Base-by-base conservation (phyloP, 768 basidiomycete genomes). In the Amanita muscaria region DNA sequence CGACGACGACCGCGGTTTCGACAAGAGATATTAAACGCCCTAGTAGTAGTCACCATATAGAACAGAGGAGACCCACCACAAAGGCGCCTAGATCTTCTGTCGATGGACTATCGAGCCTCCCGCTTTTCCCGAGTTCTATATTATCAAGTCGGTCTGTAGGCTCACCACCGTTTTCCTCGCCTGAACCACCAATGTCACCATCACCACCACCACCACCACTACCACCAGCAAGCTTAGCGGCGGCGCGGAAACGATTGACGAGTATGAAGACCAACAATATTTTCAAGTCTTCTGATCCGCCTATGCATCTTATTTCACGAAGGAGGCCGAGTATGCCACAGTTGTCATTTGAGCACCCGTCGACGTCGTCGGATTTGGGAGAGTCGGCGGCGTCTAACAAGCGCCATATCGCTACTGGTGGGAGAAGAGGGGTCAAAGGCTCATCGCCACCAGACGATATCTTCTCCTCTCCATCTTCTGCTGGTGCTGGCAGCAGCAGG, bases 271-370 rank as follows among this genome's bases (percentile, higher is more conserved):
- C n/a, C 33, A 34, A 34, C 58, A 14, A 51, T 57, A 50, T 56
- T 56, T 36, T 42, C 48, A 7, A 37, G 19, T 23, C 22, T 39
- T 21, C 37, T 11, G 37, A 39, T 18, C 12, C 37, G 22, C 6
- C 19, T n/a, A 39, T n/a, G 5, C 16, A 22, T 7, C 47, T 51
- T 18, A 48, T 44, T 11, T 39, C 48, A 18, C 42, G 51, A 6
- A 54, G 53, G 27, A 35, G 52, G 16, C 56, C 52, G 4, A 57
- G 56, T 15, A 54, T 58, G 57, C 54, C 59, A 3, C 50, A 38
- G 29, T 21, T 57, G 23, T 33, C 49, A 4, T 37, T 53, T 6
- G 47, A 54, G 9, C 33, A 34, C 7, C 5, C 7, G 7, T 29
- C 27, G 27, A 29, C 12, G 27, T 29, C 27, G 22, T 39, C 27